A percentile compares a stretch with the other conserved stretches of the same genome.
Evolutionary conservation across 129 eudicot species (phyloP).

Genomic region (Flaveria robusta): DNA sequence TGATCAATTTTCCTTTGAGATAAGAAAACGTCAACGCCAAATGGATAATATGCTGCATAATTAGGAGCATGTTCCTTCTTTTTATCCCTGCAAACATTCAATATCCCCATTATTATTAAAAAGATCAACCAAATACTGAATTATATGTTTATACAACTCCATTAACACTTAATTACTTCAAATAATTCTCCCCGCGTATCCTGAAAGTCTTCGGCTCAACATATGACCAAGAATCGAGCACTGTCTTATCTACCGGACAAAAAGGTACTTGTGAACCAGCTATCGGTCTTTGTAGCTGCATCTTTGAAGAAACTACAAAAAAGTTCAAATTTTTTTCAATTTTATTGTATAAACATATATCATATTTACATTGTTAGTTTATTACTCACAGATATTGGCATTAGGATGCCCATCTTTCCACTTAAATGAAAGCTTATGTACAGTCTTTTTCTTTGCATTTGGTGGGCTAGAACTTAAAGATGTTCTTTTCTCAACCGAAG

Average conservation of each 20-base stretch:
- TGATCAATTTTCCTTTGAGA: constrained; percentile 82
- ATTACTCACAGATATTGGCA: constrained; percentile 55
- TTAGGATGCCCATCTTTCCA: constrained; percentile 84
- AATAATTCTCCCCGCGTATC: constrained; percentile 71
- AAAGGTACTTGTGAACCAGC: constrained; percentile 96
- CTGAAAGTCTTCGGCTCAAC: constrained; percentile 78
- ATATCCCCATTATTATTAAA: neutral
- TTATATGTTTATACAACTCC: neutral
- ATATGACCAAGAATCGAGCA: constrained; percentile 81
- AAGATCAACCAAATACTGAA: neutral
- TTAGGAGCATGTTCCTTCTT: constrained; percentile 84
- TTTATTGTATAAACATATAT: neutral
- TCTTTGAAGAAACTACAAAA: constrained; percentile 72
- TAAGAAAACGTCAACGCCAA: constrained; percentile 91
- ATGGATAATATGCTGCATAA: constrained; percentile 85
- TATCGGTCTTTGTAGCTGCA: constrained; percentile 69
- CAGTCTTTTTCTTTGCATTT: constrained; percentile 63
- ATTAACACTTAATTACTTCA: constrained; percentile 48
- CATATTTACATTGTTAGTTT: neutral
- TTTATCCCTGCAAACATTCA: constrained; percentile 69
- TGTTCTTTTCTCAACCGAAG: constrained; percentile 71
- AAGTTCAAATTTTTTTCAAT: constrained; percentile 7
- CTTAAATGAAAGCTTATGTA: constrained; percentile 67
- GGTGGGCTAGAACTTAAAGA: constrained; percentile 75
- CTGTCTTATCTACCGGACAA: constrained; percentile 72